phyloP scores from a whole-genome alignment of 2,329 filamentous ascomycete species.

The Pseudogymnoascus sp. region DNA sequence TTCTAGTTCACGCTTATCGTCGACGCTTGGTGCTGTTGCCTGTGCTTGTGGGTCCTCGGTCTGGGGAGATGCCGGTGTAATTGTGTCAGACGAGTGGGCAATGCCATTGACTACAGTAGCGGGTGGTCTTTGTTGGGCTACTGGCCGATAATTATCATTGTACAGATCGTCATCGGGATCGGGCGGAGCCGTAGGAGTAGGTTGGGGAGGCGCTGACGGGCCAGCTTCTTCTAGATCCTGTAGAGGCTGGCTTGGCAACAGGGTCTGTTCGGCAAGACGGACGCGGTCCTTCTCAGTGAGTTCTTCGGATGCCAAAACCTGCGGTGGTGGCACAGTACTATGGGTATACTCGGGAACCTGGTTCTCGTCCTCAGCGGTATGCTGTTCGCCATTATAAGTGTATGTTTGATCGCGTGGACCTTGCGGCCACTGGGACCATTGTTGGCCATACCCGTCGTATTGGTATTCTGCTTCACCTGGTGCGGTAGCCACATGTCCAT shows the following conservation, averaged over 20 bases:
- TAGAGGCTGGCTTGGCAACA: slow-evolving; percentile 70
- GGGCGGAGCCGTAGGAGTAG: slow-evolving; percentile 18
- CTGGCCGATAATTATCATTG: slow-evolving; percentile 22
- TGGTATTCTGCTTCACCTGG: slow-evolving; percentile 3
- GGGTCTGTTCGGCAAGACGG: slow-evolving; percentile 64
- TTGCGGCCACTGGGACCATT: neutral
- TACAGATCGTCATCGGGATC: slow-evolving; percentile 18
- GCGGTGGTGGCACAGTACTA: slow-evolving; percentile 51
- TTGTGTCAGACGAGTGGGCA: neutral
- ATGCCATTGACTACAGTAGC: neutral
- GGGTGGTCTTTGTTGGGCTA: slow-evolving; percentile 17
- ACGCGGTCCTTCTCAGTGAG: slow-evolving; percentile 77
- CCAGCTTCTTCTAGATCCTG: slow-evolving; percentile 33
- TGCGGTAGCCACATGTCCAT: slow-evolving; percentile 16
- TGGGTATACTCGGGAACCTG: slow-evolving; percentile 31
- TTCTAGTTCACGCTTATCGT: slow-evolving; percentile 67
- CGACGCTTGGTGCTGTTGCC: slow-evolving; percentile 24
- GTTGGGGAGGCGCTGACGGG: slow-evolving; percentile 32
- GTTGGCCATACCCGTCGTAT: neutral
- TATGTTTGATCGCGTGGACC: slow-evolving; percentile 19
- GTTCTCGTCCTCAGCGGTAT: slow-evolving; percentile 27
- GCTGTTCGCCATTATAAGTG: slow-evolving; percentile 22
- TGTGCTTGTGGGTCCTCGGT: neutral
- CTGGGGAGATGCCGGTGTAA: neutral
- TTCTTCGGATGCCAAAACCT: slow-evolving; percentile 48